phyloP scores from a whole-genome alignment of 2,329 filamentous ascomycete species.

The Ceratocystis alfenasii region DNA sequence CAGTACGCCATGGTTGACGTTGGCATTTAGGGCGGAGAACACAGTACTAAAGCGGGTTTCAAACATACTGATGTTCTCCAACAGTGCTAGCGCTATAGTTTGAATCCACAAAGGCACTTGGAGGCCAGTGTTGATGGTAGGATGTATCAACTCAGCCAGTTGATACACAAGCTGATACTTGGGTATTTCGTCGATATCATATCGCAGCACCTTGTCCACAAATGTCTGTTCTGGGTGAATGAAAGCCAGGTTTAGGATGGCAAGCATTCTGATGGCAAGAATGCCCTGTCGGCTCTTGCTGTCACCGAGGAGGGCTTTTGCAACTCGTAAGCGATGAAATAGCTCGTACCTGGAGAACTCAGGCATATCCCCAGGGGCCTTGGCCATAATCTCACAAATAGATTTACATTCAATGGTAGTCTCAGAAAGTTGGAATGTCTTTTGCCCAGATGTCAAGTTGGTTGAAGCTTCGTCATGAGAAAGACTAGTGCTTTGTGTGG shows the following conservation, averaged over 20 bases:
- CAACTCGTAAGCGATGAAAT: conserved; percentile 68
- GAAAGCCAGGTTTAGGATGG: conserved; percentile 82
- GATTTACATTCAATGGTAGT: conserved; percentile 37
- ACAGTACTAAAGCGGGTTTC: conserved; percentile 69
- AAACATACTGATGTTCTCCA: conserved; percentile 77
- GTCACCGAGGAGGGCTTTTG: conserved; percentile 63
- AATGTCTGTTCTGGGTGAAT: conserved; percentile 77
- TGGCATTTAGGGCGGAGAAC: conserved; percentile 80
- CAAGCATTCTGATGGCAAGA: conserved; percentile 68
- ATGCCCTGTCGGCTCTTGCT: conserved; percentile 58
- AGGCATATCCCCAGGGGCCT: conserved; percentile 53
- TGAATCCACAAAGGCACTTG: conserved; percentile 66
- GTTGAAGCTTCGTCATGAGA: conserved; percentile 23
- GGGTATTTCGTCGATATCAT: conserved; percentile 80
- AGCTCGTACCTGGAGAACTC: conserved; percentile 67
- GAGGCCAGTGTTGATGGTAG: conserved; percentile 55
- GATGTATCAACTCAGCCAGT: conserved; percentile 80
- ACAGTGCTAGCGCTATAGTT: conserved; percentile 63
- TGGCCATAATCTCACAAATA: conserved; percentile 45
- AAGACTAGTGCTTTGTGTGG: conserved; percentile 21
- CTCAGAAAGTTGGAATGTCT: conserved; percentile 51
- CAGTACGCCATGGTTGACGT: conserved; percentile 89
- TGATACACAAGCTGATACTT: conserved; percentile 85
- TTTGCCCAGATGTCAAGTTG: conserved; percentile 35
- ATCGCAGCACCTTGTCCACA: conserved; percentile 69